These are phyloP conservation scores for Aquilaria agallochum DNA, from an alignment of 441 rosid genomes.

Conservation along the genomic window DNA sequence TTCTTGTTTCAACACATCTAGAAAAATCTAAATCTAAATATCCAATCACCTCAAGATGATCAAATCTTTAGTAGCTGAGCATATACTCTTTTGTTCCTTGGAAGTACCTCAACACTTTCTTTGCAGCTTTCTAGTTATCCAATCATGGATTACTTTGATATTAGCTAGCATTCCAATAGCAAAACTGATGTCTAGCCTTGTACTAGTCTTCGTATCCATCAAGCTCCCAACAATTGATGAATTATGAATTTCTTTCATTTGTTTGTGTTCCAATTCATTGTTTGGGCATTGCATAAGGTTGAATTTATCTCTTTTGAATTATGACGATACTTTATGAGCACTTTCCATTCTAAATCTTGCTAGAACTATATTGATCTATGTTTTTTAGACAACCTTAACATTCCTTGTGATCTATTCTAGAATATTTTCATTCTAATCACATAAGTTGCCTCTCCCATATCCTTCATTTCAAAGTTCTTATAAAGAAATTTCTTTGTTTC, in stretches of 20 bases:
- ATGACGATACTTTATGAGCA: too few relatives aligned
- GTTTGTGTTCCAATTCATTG: neutral
- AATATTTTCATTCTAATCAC: too few relatives aligned
- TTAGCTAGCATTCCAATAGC: neutral
- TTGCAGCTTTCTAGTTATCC: neutral
- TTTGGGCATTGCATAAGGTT: neutral
- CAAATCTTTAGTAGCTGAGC: neutral
- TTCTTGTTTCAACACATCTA: too few relatives aligned
- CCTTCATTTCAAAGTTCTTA: too few relatives aligned
- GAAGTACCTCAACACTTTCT: neutral
- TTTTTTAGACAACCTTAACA: neutral
- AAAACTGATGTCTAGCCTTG: neutral
- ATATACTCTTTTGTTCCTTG: neutral
- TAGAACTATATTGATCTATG: too few relatives aligned
- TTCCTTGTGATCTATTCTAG: neutral
- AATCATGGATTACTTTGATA: neutral
- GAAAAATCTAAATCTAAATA: too few relatives aligned
- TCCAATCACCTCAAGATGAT: too few relatives aligned
- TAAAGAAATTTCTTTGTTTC: too few relatives aligned
- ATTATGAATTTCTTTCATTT: neutral
- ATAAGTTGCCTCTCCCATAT: too few relatives aligned
- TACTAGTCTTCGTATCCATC: neutral
- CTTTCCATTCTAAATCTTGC: too few relatives aligned
- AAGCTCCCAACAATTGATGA: neutral
- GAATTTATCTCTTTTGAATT: neutral